Evolutionary conservation across 495 filamentous ascomycete genomes (phyloP), one percentile per base, ranked within the genome.

Genomic region (Tuber brumale): DNA sequence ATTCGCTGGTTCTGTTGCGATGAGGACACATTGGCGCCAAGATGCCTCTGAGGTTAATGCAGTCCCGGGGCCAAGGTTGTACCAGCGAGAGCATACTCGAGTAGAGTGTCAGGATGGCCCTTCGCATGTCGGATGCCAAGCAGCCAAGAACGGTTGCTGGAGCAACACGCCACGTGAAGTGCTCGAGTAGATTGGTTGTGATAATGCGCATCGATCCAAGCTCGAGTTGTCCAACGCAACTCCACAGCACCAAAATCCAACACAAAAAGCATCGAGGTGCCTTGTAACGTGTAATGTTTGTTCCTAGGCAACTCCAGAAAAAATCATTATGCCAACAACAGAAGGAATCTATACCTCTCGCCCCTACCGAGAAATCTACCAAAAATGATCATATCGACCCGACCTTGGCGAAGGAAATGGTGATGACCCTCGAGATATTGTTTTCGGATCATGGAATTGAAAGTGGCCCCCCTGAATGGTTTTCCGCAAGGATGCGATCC

Each of bases 401-500:
- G 70, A n/a, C 42, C 39, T 35, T 39, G 46, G 81, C 81, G 35
- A 77, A 66, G 69, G 81, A 84, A 48, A 70, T 81, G 10, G 80
- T 84, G 51, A 80, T 80, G 76, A 78, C 81, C 14, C 72, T 86
- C 4, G 85, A 85, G 43, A 75, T 86, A 23, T 42, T 85, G 21
- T 76, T 86, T 57, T 82, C 84, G 16, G 80, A 84, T 71, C 84
- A 83, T 48, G 81, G 79, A 35, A 75, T 79, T 31, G 75, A 82
- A 37, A 72, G 83, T n/a, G 72, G 74, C 4, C 74, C 79, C 44
- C 66, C 77, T 19, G 70, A 78, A 51, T 85, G 85, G 85, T 74
- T 86, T 43, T 76, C 76, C 14, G 71, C 69, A 18, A 77, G 76
- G n/a, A 79, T 79, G 74, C 77, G 84, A 72, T 71, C 70, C 45